Conservation (phyloP, 257 asterid genomes). For the Paraleonurus japonicus region DNA sequence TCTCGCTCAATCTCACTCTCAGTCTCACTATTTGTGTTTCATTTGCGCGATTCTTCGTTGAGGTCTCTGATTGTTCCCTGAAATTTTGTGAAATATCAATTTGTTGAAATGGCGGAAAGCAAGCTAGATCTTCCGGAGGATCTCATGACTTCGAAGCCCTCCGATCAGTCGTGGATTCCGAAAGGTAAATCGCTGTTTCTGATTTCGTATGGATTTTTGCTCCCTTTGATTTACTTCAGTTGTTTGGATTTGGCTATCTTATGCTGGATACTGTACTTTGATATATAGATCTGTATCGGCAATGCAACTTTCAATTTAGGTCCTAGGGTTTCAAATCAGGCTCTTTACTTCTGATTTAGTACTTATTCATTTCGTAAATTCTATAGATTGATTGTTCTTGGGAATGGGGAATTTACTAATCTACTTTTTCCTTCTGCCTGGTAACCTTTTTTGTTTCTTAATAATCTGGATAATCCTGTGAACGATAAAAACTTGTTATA, state of each 20-base stretch:
- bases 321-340: constrained; percentile 57
- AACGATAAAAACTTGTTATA: neutral
- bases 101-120: constrained; percentile 61
- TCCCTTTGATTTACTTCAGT: constrained; percentile 23
- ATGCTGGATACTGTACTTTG: constrained; percentile 25
- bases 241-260: constrained; percentile 27
- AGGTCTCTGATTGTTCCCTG: constrained; percentile 22
- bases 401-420: constrained; percentile 5
- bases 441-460: neutral
- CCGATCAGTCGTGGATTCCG: constrained; percentile 77
- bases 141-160: constrained; percentile 55
- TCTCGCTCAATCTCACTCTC: constrained; percentile 17
- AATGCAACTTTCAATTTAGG: constrained; percentile 23
- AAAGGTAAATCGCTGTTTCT: constrained; percentile 49
- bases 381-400: constrained; percentile 9
- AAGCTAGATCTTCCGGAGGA: constrained; percentile 79
- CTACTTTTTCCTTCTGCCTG: neutral
- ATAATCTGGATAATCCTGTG: neutral
- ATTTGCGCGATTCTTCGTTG: constrained; percentile 21
- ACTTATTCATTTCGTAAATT: constrained; percentile 2
- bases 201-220: constrained; percentile 5
- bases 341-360: constrained; percentile 23
- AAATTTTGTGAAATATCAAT: constrained; percentile 26
- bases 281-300: constrained; percentile 41
- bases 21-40: constrained; percentile 24